Percentiles rank a stretch among this genome's conserved stretches.
phyloP scores from a whole-genome alignment of 352 stramenopile species.

The Elongisporangium senticosum region DNA sequence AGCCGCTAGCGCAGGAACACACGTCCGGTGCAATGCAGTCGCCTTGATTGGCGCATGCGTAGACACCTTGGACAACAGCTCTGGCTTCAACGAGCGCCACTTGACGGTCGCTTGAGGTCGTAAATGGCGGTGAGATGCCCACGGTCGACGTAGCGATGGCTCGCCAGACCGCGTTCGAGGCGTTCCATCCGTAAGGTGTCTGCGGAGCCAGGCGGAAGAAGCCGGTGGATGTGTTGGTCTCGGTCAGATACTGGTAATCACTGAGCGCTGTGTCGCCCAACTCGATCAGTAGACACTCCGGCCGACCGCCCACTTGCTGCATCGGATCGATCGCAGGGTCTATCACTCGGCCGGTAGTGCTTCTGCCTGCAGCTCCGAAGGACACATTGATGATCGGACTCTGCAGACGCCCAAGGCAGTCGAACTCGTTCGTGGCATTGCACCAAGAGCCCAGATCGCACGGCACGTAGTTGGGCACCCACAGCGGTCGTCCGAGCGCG shows the following conservation, averaged over 20 bases:
- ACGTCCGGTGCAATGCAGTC: slow-evolving; percentile 87
- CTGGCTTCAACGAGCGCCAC: slow-evolving; percentile 86
- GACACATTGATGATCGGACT: slow-evolving; percentile 35
- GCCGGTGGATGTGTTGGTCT: slow-evolving; percentile 58
- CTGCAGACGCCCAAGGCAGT: slow-evolving; percentile 72
- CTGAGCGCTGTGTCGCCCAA: slow-evolving; percentile 70
- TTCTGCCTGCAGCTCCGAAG: slow-evolving; percentile 22
- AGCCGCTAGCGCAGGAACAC: slow-evolving; percentile 89
- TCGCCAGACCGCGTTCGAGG: slow-evolving; percentile 62
- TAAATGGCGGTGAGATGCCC: slow-evolving; percentile 58
- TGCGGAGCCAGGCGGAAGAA: slow-evolving; percentile 81
- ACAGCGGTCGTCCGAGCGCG: slow-evolving; percentile 53
- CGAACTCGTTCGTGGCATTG: slow-evolving; percentile 88
- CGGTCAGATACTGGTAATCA: slow-evolving; percentile 87
- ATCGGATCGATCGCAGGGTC: slow-evolving; percentile 16
- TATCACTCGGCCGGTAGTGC: slow-evolving; percentile 19
- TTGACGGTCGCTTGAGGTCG: slow-evolving; percentile 72
- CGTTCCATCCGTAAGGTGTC: slow-evolving; percentile 82
- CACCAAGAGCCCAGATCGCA: slow-evolving; percentile 91
- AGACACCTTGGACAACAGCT: slow-evolving; percentile 88
- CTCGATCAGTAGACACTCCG: slow-evolving; percentile 83
- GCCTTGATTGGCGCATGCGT: slow-evolving; percentile 94
- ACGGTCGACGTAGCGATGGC: slow-evolving; percentile 34
- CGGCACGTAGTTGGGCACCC: slow-evolving; percentile 77
- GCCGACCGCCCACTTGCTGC: slow-evolving; percentile 2